These are phyloP conservation scores for Trichoderma guizhouense DNA, from an alignment of 2,329 filamentous ascomycete species.

Conservation along the genomic window DNA sequence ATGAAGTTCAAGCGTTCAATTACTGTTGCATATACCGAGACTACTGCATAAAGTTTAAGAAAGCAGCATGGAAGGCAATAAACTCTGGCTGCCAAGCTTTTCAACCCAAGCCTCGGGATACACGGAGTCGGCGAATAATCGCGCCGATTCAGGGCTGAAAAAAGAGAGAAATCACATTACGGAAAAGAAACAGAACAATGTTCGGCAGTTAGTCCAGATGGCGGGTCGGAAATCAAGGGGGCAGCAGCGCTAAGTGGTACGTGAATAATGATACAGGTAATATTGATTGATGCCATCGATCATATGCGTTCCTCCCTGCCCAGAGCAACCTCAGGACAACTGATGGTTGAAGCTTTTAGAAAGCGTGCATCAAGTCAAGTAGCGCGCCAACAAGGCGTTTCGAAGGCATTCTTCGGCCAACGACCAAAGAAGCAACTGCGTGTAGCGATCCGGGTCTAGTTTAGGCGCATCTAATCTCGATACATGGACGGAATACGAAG, in stretches of 20 bases:
- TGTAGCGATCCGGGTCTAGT: background rate
- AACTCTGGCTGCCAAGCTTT: conserved; percentile 1
- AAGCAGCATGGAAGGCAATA: too few species aligned
- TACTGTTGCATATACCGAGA: background rate
- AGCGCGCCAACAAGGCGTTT: background rate
- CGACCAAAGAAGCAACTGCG: background rate
- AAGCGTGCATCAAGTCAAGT: background rate
- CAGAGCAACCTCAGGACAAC: background rate
- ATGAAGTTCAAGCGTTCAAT: background rate
- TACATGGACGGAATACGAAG: background rate
- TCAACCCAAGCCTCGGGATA: background rate
- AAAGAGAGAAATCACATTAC: background rate
- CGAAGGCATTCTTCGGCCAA: background rate
- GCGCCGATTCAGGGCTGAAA: conserved; percentile 1
- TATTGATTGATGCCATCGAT: background rate
- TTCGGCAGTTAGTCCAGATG: background rate
- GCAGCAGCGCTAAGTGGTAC: background rate
- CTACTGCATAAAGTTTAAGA: background rate
- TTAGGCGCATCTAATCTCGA: background rate
- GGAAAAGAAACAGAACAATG: background rate
- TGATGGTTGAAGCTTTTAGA: background rate
- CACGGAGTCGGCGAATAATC: background rate
- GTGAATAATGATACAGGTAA: background rate
- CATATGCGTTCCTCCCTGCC: background rate
- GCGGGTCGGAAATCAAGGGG: background rate